Evolutionary conservation across 2,329 filamentous ascomycete genomes (phyloP).

Genomic region (Colletotrichum higginsianum): DNA sequence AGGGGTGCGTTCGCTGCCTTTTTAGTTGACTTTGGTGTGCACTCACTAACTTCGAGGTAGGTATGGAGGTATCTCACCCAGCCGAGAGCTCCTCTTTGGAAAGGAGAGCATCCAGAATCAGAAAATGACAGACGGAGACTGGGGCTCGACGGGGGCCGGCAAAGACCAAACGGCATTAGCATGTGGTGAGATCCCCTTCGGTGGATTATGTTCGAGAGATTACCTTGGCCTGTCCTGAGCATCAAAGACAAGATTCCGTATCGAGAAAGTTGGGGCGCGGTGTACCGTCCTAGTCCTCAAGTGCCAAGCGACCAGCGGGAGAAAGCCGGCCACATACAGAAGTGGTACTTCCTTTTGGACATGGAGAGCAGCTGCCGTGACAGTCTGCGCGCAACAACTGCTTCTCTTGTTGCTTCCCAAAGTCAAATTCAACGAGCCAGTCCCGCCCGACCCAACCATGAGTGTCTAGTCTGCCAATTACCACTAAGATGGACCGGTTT

Average conservation of each 20-base stretch:
- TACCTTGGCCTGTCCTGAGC: slow-evolving; percentile 11
- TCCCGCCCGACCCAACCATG: not conserved
- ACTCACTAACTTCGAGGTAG: not conserved
- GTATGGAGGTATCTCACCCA: not conserved
- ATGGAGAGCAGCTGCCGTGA: not conserved
- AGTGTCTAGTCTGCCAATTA: not conserved
- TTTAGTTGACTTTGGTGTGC: slow-evolving; percentile 9
- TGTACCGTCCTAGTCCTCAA: slow-evolving; percentile 20
- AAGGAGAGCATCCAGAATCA: not conserved
- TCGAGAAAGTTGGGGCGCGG: slow-evolving; percentile 5
- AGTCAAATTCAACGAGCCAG: slow-evolving; percentile 1
- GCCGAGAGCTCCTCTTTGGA: slow-evolving; percentile 14
- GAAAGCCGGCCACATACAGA: slow-evolving; percentile 5
- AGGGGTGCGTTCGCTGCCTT: slow-evolving; percentile 14
- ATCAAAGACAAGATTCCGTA: slow-evolving; percentile 23
- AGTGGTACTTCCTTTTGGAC: slow-evolving; percentile 1
- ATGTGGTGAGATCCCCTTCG: slow-evolving; percentile 29
- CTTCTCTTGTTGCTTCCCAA: slow-evolving; percentile 4
- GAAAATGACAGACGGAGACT: not conserved
- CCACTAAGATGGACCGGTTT: not conserved
- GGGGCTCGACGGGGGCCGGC: slow-evolving; percentile 6
- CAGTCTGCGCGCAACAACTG: not conserved
- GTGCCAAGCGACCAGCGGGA: slow-evolving; percentile 10
- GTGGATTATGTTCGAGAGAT: slow-evolving; percentile 9
- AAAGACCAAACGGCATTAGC: slow-evolving; percentile 23